Evolutionary conservation across 1,284 basidiomycete genomes (phyloP), one percentile per base, ranked within the genome.

Genomic region (Taiwanofungus camphoratus): DNA sequence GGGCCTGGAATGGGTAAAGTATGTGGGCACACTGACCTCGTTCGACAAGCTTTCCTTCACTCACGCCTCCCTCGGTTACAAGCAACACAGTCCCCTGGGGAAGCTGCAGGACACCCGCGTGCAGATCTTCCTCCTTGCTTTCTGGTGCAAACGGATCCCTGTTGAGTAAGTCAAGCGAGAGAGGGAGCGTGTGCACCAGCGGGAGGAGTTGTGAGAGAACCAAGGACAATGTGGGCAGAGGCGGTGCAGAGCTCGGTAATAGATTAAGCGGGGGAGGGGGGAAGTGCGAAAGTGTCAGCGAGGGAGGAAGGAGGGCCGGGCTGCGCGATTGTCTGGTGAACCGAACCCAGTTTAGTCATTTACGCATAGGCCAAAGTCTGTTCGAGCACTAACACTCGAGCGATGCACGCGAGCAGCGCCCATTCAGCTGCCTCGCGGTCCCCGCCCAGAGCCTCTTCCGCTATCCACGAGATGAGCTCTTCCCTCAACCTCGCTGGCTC

Each of bases 391-490:
- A 56, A 91, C 87, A 84, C 77, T 59, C 74, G 73, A 16, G 82
- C 73, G n/a, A 86, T 68, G 19, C 74, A 60, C 18, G 73, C 68
- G 12, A 92, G 66, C 5, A 93, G 64, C 2, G 87, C 65, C 79
- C 84, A 91, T 62, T 92, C 85, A 8, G 90, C 89, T 0, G 82
- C 83, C 24, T 78, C 66, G 21, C 49, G 56, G 57, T 92, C 89
- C 0, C 83, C 82, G 2, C 70, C 81, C 1, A 91, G 65, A 5
- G 71, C 76, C 50, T 84, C 76, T 16, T 73, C 61, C 0, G 87
- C 81, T 38, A 92, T 74, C 83, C 87, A 90, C 1, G 63, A 50
- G 27, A 91, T 68, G 13, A 92, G 63, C 38, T 80, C 71, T 3
- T 70, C 52, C 33, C 82, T 69, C 5, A 74, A 37, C 19, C 42